Base-by-base conservation (phyloP, 169 alveolate genomes). In the Babesia bigemina region DNA sequence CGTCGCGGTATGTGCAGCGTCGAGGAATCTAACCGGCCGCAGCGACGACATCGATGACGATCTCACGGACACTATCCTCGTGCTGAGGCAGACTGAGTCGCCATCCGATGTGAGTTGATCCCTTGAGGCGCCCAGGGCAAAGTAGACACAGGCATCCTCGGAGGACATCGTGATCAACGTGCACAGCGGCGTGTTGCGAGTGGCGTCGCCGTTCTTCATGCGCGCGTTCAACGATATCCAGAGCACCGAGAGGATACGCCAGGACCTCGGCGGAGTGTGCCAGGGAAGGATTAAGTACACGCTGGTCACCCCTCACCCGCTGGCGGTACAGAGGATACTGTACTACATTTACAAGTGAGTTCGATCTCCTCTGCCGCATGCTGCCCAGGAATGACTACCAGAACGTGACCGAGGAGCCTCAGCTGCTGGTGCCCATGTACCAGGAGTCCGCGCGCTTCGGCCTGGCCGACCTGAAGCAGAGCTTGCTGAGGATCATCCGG, bases 121-220 rank as follows among this genome's bases (percentile, higher is more conserved):
- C 24, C 1, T 4, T 26, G 36, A 61, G 0, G 12, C 50, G 14
- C n/a, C 2, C 24, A 12, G 22, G 7, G 39, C n/a, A 22, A 33
- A 7, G 19, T 13, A 45, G 14, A 45, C 50, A 45, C 70, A 61
- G 70, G 36, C 10, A 0, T 21, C 53, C 24, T 2, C n/a, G 12
- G 11, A 14, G 19, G 87, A 79, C 42, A 58, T 71, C 13, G 76
- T 79, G 19, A 70, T 79, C 13, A 79, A 79, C 47, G 83, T 79
- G 14, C 87, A 79, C 67, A 79, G 79, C 24, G 87, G 87, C 33
- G 78, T 79, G 21, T 57, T 79, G 39, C 61, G 87, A 8, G 87
- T 79, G 16, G 87, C 87, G 9, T 79, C 87, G 17, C 63, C 87
- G 28, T 79, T 60, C 49, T 79, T 79, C 59, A 79, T 66, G 81